Evolutionary conservation across 495 filamentous ascomycete genomes (phyloP), one percentile per base, ranked within the genome.

Genomic region (Podospora sp.): DNA sequence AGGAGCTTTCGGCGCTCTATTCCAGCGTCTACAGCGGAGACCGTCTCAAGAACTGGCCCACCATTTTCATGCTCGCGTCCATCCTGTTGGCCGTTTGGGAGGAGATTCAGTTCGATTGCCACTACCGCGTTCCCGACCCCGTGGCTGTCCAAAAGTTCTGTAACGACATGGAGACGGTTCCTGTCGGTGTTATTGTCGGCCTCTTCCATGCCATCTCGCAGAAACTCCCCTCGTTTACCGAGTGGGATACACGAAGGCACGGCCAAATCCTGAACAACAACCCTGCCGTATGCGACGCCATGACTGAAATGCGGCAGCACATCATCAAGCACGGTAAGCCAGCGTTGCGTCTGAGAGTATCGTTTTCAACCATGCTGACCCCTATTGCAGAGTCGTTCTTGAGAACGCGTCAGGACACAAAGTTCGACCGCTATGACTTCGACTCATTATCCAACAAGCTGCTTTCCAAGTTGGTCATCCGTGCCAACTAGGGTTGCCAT

Each of bases 101-200:
- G 77, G 90, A 96, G 82, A 97, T 97, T 87, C 93, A 97, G 76
- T 97, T 97, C 77, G 93, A 97, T 77, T 93, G 90, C 83, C 91
- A 95, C 76, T 97, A 97, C 82, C 90, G 92, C 53, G 88, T 93
- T 11, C 92, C 90, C 14, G 93, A 97, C 76, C 84, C 89, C 27
- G 82, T 86, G 52, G 90, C 90, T 6, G 92, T 96, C 26, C 86
- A 92, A 67, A 96, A 95, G 79, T 97, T 97, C 86, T 96, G 92
- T 83, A 84, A 82, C 52, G 93, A 97, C 68, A 97, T 97, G 93
- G 93, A 97, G 84, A 89, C 88, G 11, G 93, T 90, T 35, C 93
- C 93, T 1, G 93, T 97, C 60, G 93, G 93, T 68, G 93, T 97
- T 77, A 94, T 97, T 72, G 92, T 95, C 61, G 92, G 93, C 35